These are phyloP conservation scores for Suhomyces vadensis DNA, from an alignment of 805 yeast genomes.

Conservation along the genomic window DNA sequence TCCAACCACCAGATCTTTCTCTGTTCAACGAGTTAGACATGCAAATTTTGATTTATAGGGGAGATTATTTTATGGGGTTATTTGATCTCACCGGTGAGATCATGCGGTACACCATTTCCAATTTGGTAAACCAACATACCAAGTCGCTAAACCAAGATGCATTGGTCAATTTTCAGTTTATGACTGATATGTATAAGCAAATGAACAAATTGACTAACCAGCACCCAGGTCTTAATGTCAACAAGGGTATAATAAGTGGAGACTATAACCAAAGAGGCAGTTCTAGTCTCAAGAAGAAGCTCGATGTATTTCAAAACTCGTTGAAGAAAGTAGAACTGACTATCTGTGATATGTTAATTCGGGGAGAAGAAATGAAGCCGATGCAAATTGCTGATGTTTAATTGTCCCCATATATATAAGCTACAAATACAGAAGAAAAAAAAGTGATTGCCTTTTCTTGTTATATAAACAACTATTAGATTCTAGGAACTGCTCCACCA, in stretches of 20 bases:
- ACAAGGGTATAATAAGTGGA: constrained; percentile 19
- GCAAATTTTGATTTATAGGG: constrained; percentile 16
- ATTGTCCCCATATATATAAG: too few species aligned
- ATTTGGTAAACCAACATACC: constrained; percentile 16
- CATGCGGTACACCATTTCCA: constrained; percentile 39
- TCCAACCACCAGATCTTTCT: too few species aligned
- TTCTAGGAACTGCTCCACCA: constrained; percentile 78
- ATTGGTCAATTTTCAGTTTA: constrained; percentile 16
- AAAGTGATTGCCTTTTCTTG: not conserved
- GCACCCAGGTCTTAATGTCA: constrained; percentile 20
- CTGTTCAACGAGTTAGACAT: not conserved
- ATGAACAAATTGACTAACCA: constrained; percentile 13
- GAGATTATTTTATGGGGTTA: constrained; percentile 42
- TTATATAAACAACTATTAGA: constrained; percentile 13
- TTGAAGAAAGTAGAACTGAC: constrained; percentile 24
- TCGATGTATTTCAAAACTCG: constrained; percentile 24
- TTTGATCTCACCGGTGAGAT: constrained; percentile 45
- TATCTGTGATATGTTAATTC: constrained; percentile 22
- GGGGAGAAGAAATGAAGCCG: constrained; percentile 12
- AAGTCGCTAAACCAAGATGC: constrained; percentile 12
- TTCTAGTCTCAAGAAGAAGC: constrained; percentile 19
- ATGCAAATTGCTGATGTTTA: not conserved
- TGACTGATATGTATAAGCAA: constrained; percentile 17
- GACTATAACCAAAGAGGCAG: constrained; percentile 12
- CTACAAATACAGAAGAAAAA: too few species aligned